phyloP scores from a whole-genome alignment of 2,329 filamentous ascomycete species.

The Colletotrichum sp. region DNA sequence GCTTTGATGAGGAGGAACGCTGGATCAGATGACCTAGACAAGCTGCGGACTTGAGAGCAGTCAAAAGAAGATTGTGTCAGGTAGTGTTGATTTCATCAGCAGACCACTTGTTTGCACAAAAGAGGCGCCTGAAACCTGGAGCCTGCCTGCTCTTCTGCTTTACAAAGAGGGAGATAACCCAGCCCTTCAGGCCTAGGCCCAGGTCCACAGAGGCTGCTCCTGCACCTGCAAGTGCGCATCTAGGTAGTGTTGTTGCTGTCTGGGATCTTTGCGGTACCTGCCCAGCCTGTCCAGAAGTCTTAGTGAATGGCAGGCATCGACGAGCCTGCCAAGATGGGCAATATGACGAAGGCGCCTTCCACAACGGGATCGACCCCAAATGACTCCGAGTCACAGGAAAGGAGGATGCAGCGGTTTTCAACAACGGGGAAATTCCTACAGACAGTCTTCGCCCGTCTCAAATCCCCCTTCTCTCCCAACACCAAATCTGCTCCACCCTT shows the following conservation, averaged over 20 bases:
- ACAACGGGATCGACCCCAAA: neutral
- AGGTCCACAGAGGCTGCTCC: neutral
- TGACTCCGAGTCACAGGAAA: neutral
- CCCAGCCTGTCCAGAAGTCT: neutral
- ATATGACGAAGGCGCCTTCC: neutral
- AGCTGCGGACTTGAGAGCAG: neutral
- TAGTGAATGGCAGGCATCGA: neutral
- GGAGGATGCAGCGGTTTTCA: slow-evolving; percentile 7
- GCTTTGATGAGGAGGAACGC: neutral
- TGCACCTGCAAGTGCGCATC: neutral
- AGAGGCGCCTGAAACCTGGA: neutral
- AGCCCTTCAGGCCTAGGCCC: neutral
- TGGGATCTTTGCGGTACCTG: neutral
- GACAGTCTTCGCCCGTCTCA: slow-evolving; percentile 19
- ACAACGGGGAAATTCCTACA: slow-evolving; percentile 18
- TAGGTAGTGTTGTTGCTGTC: neutral
- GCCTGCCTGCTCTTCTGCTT: neutral
- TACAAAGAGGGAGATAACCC: neutral
- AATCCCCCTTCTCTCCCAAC: slow-evolving; percentile 8
- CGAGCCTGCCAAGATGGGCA: neutral
- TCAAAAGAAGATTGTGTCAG: neutral
- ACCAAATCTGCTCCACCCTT: neutral
- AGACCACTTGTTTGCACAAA: neutral
- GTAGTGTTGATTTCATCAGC: neutral
- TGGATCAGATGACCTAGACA: neutral